phyloP scores from a whole-genome alignment of 2,329 filamentous ascomycete species.

The Botrytis paeoniae region DNA sequence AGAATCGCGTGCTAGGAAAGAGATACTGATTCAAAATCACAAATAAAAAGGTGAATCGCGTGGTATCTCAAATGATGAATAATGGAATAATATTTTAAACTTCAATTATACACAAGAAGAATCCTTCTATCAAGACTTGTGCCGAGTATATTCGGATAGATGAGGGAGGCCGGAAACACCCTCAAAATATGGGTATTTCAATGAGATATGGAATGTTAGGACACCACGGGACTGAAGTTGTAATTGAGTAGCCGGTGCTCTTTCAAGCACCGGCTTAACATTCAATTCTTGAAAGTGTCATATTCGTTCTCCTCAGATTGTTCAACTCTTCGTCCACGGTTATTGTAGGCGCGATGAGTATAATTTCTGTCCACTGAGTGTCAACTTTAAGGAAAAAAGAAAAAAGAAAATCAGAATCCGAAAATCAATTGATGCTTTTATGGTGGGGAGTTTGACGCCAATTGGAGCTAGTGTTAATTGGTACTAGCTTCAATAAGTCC shows the following conservation, averaged over 20 bases:
- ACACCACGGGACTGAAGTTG: slow-evolving; percentile 38
- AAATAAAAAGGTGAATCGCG: neutral
- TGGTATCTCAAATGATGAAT: neutral
- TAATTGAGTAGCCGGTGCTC: slow-evolving; percentile 29
- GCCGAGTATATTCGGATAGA: neutral
- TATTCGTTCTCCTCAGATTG: slow-evolving; percentile 48
- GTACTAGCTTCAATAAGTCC: neutral
- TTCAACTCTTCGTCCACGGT: slow-evolving; percentile 56
- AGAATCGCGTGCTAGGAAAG: neutral
- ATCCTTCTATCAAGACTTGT: neutral
- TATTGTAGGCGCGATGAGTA: slow-evolving; percentile 48
- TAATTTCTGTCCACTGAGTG: slow-evolving; percentile 52
- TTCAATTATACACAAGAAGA: neutral
- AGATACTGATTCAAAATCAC: slow-evolving; percentile 9
- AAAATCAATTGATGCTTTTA: slow-evolving; percentile 11
- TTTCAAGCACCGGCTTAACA: slow-evolving; percentile 34
- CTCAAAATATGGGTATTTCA: slow-evolving; percentile 20
- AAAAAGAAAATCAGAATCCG: slow-evolving; percentile 32
- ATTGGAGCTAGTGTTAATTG: neutral
- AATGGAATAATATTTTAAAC: slow-evolving; percentile 1
- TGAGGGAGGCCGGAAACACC: slow-evolving; percentile 28
- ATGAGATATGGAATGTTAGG: slow-evolving; percentile 30
- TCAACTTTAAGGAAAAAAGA: slow-evolving; percentile 53
- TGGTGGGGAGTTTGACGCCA: slow-evolving; percentile 7
- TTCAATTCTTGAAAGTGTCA: slow-evolving; percentile 40